Base-by-base conservation (phyloP, 129 eudicot species). In the Pseudognaphalium luteoalbum region DNA sequence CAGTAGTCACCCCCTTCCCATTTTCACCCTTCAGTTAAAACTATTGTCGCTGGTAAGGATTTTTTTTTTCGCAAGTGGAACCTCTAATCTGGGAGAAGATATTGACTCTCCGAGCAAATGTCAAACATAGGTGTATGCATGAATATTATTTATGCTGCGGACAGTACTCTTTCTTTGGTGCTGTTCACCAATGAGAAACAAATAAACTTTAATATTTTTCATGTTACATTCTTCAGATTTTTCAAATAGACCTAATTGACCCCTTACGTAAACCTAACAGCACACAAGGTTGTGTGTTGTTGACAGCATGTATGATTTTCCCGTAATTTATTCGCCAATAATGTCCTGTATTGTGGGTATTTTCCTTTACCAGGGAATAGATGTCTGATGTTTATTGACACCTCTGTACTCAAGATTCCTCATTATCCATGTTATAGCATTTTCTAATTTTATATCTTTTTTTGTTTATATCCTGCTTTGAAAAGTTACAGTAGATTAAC, bases 301-400 rank as follows among this genome's bases (percentile, higher is more conserved):
- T 39, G 12, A 39, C 47, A 39, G 12, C 47, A 39, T 39, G 9
- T 7, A 37, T 37, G 42, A 37, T 37, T 37, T 37, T 39, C 47
- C 47, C 47, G 8, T 14, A 29, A 14, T 62, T 62, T 62, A 62
- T 62, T 62, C 14, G 7, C 34, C 2, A 62, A 62, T 21, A 30
- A 62, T 10, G 6, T 61, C 32, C 33, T 14, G 30, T 51, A 35
- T 44, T 29, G n/a, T 58, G 19, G 20, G 12, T 69, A 30, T 15
- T 70, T 72, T 56, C 66, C 42, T 76, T 42, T 52, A 74, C 59
- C 33, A 74, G 34, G 57, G 4, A 34, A 66, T 73, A 42, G 54
- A 22, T n/a, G 39, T 78, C 35, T 66, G 75, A 60, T 33, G 78
- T 60, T 19, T 42, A 62, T 75, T 22, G 68, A 39, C 47, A 39